phyloP scores from a whole-genome alignment of 192 early-diverging fungal species.

The Coemansia asiatica region DNA sequence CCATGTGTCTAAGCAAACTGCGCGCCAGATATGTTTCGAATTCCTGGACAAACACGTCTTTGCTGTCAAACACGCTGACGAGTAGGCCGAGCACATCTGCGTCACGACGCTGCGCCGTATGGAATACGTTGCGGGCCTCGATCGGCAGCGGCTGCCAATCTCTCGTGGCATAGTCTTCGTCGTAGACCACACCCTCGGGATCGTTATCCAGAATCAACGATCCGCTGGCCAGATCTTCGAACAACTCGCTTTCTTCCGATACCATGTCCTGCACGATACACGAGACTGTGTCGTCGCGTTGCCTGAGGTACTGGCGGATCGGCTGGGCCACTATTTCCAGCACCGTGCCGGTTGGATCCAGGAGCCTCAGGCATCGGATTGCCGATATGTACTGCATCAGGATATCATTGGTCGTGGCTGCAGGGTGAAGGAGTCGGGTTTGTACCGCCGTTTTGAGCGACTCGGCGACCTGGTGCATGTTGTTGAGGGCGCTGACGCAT shows the following conservation, averaged over 20 bases:
- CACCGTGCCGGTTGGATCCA: slow-evolving; percentile 68
- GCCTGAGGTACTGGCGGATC: slow-evolving; percentile 63
- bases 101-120: slow-evolving; percentile 30
- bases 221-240: slow-evolving; percentile 48
- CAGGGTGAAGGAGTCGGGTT: slow-evolving; percentile 67
- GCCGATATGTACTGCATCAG: slow-evolving; percentile 69
- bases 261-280: slow-evolving; percentile 69
- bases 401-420: slow-evolving; percentile 69
- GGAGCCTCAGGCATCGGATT: slow-evolving; percentile 65
- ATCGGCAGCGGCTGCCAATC: slow-evolving; percentile 66
- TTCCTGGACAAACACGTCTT: slow-evolving; percentile 69
- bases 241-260: slow-evolving; percentile 60
- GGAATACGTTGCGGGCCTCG: slow-evolving; percentile 51
- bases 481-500: slow-evolving; percentile 25
- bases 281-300: slow-evolving; percentile 64
- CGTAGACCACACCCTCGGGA: slow-evolving; percentile 53
- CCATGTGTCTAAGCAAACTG: slow-evolving; percentile 50
- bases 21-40: slow-evolving; percentile 63
- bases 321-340: slow-evolving; percentile 62
- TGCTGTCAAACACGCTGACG: slow-evolving; percentile 68
- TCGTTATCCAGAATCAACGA: slow-evolving; percentile 16
- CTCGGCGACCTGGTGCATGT: slow-evolving; percentile 25
- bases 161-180: slow-evolving; percentile 54
- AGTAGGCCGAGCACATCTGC: slow-evolving; percentile 70
- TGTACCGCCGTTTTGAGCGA: slow-evolving; percentile 40